These are phyloP conservation scores for Heimioporus sp. DNA, from an alignment of 768 basidiomycete species.

Conservation along the genomic window DNA sequence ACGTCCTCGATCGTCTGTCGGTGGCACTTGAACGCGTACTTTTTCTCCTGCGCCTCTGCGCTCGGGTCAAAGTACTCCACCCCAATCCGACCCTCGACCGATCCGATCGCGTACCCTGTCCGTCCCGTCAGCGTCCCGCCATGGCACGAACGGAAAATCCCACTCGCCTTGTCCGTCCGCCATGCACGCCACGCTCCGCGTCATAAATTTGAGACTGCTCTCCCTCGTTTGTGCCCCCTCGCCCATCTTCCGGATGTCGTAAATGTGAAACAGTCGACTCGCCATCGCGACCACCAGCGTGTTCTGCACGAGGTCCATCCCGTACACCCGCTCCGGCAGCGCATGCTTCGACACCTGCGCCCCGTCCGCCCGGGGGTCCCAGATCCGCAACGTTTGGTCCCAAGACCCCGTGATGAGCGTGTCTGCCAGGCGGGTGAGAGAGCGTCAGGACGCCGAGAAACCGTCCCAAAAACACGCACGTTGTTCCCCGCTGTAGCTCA, in stretches of 20 bases:
- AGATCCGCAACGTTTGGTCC: constrained; percentile 86
- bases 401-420: constrained; percentile 83
- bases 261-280: constrained; percentile 85
- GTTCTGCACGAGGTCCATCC: constrained; percentile 74
- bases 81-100: constrained; percentile 93
- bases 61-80: constrained; percentile 95
- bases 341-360: constrained; percentile 56
- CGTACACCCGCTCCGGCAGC: constrained; percentile 84
- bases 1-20: constrained; percentile 85
- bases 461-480: constrained; percentile 42
- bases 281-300: constrained; percentile 93
- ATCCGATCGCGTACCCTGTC: constrained; percentile 75
- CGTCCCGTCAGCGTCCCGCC: too few relatives aligned
- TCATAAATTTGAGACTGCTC: constrained; percentile 95
- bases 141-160: too few relatives aligned
- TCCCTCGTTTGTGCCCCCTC: constrained; percentile 78
- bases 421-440: constrained; percentile 42
- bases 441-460: too few relatives aligned
- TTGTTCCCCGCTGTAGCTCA: constrained; percentile 64
- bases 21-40: constrained; percentile 93
- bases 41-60: constrained; percentile 71
- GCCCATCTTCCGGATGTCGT: constrained; percentile 78
- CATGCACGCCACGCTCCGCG: constrained; percentile 89
- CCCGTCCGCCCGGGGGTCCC: constrained; percentile 70
- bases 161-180: constrained; percentile 79